Base-by-base conservation (phyloP, 139 green algal genomes). In the Marvania coccoides region DNA sequence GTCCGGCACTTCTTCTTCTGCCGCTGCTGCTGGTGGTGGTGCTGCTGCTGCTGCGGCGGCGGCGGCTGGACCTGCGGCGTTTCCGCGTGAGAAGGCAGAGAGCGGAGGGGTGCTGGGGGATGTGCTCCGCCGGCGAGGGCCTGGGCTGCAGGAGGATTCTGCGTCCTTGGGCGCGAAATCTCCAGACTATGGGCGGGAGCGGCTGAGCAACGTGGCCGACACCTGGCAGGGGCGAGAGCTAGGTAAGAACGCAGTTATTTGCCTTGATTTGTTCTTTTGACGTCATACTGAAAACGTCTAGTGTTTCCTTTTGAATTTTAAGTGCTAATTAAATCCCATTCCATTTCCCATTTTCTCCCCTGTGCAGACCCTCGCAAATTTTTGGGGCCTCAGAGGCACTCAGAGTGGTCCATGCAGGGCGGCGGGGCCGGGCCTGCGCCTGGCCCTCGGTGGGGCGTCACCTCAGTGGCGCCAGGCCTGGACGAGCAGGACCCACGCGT, bases 401-500 rank as follows among this genome's bases (percentile, higher is more conserved):
- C 77, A 0, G 87, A 92, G 72, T 93, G 86, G 85, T 78, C 70
- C 12, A 67, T 51, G 33, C 61, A 65, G 47, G 24, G 19, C 37
- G 53, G 24, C 39, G 42, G 66, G 28, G 36, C 62, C 57, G 73
- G 62, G 5, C 67, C 70, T 15, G 4, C 24, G 23, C 19, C 60
- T 13, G 84, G 76, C 15, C 69, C 68, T 3, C 38, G 65, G 23
- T 94, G 87, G 87, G 87, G 87, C 3, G 87, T 94, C 14, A 82
- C 76, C 8, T 61, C 77, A n/a, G 28, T 84, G 51, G 78, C 83
- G 0, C 78, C 82, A 1, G 87, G 87, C 15, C 45, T 60, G 28
- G 72, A 84, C 6, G 65, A 71, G 58, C 51, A 56, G 42, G 63
- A 77, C 62, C 10, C 59, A 65, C 29, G 61, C 45, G 13, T 85